These are phyloP conservation scores for Fraxinus angustifolia DNA, from an alignment of 305 asterid species.

Conservation along the genomic window DNA sequence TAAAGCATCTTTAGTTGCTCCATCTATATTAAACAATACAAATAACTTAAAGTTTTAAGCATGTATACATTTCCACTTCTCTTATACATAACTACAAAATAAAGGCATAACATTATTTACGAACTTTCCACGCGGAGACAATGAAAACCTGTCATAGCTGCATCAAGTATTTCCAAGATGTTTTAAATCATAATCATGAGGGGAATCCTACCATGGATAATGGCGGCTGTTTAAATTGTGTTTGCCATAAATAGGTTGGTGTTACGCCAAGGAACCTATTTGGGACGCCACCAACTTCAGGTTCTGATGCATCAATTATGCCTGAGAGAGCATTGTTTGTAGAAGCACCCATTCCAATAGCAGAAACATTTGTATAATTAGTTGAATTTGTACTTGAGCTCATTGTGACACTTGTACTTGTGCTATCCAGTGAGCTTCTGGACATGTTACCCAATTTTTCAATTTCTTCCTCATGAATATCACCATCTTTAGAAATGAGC, in stretches of 20 bases:
- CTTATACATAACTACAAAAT: neutral
- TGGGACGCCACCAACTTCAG: conserved; percentile 95
- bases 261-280: conserved; percentile 89
- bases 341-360: conserved; percentile 40
- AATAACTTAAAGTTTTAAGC: conserved; percentile 7
- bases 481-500: conserved; percentile 83
- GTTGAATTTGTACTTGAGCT: conserved; percentile 75
- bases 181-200: conserved; percentile 3
- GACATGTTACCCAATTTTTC: conserved; percentile 76
- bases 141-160: conserved; percentile 9
- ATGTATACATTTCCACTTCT: conserved; percentile 13
- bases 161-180: conserved; percentile 15
- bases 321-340: conserved; percentile 39
- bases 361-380: conserved; percentile 52
- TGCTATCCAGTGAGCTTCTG: conserved; percentile 83
- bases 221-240: conserved; percentile 65
- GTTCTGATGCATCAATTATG: conserved; percentile 64
- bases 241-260: conserved; percentile 80
- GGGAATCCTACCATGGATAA: conserved; percentile 52
- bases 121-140: conserved; percentile 1
- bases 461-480: conserved; percentile 83
- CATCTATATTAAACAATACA: conserved; percentile 2
- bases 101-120: neutral
- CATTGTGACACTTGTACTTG: conserved; percentile 61
- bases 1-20: neutral